Evolutionary conservation across 2,329 filamentous ascomycete genomes (phyloP).

Genomic region (Cladosporium oxysporum): DNA sequence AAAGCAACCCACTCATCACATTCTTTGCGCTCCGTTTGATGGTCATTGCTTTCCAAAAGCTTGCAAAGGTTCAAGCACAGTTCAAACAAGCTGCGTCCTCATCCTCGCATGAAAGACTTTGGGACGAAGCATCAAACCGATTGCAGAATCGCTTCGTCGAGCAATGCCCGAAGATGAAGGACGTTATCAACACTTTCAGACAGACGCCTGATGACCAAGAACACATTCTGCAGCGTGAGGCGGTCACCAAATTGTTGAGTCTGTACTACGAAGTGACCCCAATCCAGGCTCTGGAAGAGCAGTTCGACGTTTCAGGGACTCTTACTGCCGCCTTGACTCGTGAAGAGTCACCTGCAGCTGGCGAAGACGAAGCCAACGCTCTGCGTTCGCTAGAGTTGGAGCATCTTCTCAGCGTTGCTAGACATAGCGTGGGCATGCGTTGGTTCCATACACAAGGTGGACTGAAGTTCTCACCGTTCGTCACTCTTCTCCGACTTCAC

Average conservation of each 20-base stretch:
- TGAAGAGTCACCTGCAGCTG: conserved; percentile 40
- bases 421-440: conserved; percentile 78
- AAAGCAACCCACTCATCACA: conserved; percentile 75
- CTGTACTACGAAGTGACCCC: conserved; percentile 86
- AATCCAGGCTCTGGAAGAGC: conserved; percentile 75
- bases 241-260: conserved; percentile 73
- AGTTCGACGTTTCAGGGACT: conserved; percentile 81
- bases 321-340: conserved; percentile 67
- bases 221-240: conserved; percentile 69
- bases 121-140: conserved; percentile 68
- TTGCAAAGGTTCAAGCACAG: conserved; percentile 64
- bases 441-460: conserved; percentile 79
- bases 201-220: conserved; percentile 65
- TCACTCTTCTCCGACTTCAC: conserved; percentile 65
- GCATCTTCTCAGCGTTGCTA: conserved; percentile 77
- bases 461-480: conserved; percentile 68
- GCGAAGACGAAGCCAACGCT: conserved; percentile 42
- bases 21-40: conserved; percentile 83
- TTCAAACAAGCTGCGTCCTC: conserved; percentile 50
- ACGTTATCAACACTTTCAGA: conserved; percentile 74
- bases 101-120: conserved; percentile 47
- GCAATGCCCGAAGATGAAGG: conserved; percentile 78
- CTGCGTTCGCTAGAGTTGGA: conserved; percentile 74
- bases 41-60: conserved; percentile 75
- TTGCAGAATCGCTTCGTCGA: conserved; percentile 74